Percentiles rank a stretch among this genome's conserved stretches.
Conservation (phyloP, 345 rosid genomes). For the Rhodamnia argentea region DNA sequence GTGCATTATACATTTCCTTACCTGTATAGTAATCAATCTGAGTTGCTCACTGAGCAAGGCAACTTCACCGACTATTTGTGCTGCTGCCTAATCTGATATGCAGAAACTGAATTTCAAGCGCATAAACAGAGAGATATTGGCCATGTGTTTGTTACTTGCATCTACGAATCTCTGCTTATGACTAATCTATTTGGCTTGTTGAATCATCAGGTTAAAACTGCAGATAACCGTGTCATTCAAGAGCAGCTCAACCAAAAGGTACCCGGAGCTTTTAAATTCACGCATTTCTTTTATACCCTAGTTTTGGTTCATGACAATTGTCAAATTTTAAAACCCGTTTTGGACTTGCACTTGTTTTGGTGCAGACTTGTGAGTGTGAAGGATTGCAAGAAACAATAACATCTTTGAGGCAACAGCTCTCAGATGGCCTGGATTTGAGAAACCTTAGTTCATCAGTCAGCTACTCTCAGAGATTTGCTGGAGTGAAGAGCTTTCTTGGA, state of each 20-base stretch:
- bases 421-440: constrained; percentile 43
- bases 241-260: constrained; percentile 92
- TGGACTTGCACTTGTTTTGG: background rate
- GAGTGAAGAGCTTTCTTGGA: constrained; percentile 17
- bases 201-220: constrained; percentile 65
- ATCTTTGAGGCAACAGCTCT: constrained; percentile 65
- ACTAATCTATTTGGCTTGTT: background rate
- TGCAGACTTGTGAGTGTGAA: constrained; percentile 71
- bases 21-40: background rate
- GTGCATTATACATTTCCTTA: background rate
- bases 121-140: background rate
- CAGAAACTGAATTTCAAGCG: background rate
- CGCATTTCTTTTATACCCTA: background rate
- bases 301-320: constrained; percentile 12
- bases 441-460: constrained; percentile 19
- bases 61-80: background rate
- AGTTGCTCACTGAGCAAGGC: background rate
- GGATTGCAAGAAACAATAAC: constrained; percentile 52
- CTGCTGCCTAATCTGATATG: background rate
- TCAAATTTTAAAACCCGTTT: background rate
- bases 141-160: background rate
- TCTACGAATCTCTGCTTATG: background rate
- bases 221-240: constrained; percentile 84
- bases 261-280: background rate
- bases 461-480: constrained; percentile 28